Conservation (phyloP, 2,329 filamentous ascomycete species). For the Cadophora sp. region DNA sequence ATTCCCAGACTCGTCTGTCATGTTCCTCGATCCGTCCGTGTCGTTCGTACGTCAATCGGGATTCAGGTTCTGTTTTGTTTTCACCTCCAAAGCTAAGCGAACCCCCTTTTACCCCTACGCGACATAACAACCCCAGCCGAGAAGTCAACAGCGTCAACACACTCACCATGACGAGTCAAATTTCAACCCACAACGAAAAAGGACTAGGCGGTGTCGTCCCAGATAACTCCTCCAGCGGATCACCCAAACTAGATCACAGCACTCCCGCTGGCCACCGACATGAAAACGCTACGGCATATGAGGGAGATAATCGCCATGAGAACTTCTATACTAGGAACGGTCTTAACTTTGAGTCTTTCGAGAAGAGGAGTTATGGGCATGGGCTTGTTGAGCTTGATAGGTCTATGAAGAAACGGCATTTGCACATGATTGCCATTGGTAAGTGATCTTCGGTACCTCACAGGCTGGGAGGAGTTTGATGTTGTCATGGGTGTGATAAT, state of each 20-base stretch:
- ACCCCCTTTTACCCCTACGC: neutral
- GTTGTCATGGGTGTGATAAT: too few relatives aligned
- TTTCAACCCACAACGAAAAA: neutral
- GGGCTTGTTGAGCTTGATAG: conserved; percentile 23
- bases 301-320: neutral
- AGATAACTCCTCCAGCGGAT: neutral
- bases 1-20: neutral
- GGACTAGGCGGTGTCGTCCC: neutral
- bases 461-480: too few relatives aligned
- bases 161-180: neutral
- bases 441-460: neutral
- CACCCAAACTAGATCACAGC: neutral
- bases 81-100: neutral
- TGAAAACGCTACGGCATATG: neutral
- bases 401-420: conserved; percentile 54
- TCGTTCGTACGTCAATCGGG: too few relatives aligned
- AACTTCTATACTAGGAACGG: conserved; percentile 26
- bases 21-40: neutral
- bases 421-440: conserved; percentile 71
- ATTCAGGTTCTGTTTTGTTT: neutral
- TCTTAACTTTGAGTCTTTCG: conserved; percentile 22
- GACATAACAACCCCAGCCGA: neutral
- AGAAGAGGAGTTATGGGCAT: conserved; percentile 23
- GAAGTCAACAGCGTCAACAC: neutral
- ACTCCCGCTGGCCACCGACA: neutral